Percentiles rank a stretch among this genome's conserved stretches.
Conservation (phyloP, 192 early-diverging fungal species). For the Umbelopsis vinacea region DNA sequence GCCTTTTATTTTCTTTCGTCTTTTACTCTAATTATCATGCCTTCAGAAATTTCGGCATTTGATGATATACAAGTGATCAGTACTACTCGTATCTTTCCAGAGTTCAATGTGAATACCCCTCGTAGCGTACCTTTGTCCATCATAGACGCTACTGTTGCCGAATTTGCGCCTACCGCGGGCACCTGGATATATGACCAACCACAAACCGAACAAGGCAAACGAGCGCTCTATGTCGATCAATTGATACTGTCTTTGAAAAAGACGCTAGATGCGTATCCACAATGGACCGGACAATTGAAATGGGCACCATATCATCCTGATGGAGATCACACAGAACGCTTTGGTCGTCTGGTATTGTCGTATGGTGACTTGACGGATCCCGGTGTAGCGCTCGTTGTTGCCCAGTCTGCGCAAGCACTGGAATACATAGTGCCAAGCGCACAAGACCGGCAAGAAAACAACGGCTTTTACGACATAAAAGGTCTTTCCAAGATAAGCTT, state of each 20-base stretch:
- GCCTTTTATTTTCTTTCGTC: not conserved
- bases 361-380: slow-evolving; percentile 14
- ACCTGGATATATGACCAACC: slow-evolving; percentile 15
- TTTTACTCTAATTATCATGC: not conserved
- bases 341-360: not conserved
- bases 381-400: slow-evolving; percentile 4
- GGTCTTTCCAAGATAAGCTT: not conserved
- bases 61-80: not conserved
- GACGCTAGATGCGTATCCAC: slow-evolving; percentile 6
- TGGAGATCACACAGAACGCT: slow-evolving; percentile 5
- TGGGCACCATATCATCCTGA: slow-evolving; percentile 2
- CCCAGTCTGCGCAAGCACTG: not conserved
- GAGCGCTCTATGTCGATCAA: not conserved
- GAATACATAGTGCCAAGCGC: not conserved
- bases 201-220: not conserved
- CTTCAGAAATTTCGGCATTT: not conserved
- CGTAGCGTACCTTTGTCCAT: not conserved
- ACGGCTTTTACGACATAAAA: not conserved
- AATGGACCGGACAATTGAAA: slow-evolving; percentile 17
- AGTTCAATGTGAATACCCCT: not conserved
- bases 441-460: not conserved
- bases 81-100: not conserved
- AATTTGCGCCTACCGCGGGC: not conserved
- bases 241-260: not conserved
- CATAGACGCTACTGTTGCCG: slow-evolving; percentile 5